A percentile compares a stretch with the other conserved stretches of the same genome.
Conservation (phyloP, 768 basidiomycete species). For the Suillus sp. region DNA sequence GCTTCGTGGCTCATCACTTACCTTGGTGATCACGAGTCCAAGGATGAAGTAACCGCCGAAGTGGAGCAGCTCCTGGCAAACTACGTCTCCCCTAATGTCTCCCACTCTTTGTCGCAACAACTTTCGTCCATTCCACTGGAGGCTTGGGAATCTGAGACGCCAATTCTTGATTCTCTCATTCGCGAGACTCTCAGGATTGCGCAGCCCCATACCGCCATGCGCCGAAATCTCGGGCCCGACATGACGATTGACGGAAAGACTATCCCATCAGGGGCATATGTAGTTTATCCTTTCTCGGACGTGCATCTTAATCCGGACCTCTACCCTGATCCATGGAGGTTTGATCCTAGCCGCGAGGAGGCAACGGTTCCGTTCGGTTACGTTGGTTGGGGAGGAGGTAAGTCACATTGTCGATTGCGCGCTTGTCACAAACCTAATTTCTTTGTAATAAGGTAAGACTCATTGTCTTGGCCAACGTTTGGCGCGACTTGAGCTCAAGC, state of each 20-base stretch:
- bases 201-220: slow-evolving; percentile 81
- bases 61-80: slow-evolving; percentile 53
- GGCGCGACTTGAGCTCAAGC: slow-evolving; percentile 73
- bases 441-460: slow-evolving; percentile 56
- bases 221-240: slow-evolving; percentile 75
- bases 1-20: slow-evolving; percentile 79
- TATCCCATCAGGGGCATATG: slow-evolving; percentile 73
- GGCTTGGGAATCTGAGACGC: slow-evolving; percentile 70
- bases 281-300: slow-evolving; percentile 79
- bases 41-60: slow-evolving; percentile 59
- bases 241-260: slow-evolving; percentile 67
- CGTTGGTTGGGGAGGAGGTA: slow-evolving; percentile 82
- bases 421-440: slow-evolving; percentile 14
- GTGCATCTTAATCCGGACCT: slow-evolving; percentile 73
- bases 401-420: slow-evolving; percentile 30
- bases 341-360: slow-evolving; percentile 61
- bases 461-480: slow-evolving; percentile 73
- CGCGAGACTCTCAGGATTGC: slow-evolving; percentile 78
- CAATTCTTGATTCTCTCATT: slow-evolving; percentile 71
- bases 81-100: slow-evolving; percentile 36
- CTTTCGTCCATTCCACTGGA: slow-evolving; percentile 65
- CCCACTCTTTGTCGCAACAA: slow-evolving; percentile 41
- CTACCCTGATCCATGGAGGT: slow-evolving; percentile 78
- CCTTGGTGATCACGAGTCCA: slow-evolving; percentile 72
- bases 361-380: slow-evolving; percentile 58